Evolutionary conservation across 1,284 basidiomycete species (phyloP).

Genomic region (Ceratobasidium sp.): DNA sequence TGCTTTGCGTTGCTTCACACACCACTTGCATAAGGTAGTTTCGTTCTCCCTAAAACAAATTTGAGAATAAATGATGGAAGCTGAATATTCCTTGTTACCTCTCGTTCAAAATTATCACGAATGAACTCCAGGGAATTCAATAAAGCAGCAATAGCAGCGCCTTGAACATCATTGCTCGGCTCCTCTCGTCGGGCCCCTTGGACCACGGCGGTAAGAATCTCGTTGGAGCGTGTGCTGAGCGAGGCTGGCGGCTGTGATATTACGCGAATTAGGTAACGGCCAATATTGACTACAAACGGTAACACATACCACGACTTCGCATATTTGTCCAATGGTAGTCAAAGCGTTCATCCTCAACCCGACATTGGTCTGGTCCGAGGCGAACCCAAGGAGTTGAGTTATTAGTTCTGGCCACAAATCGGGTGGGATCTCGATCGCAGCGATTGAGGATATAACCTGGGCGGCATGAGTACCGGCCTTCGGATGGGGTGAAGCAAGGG

Average conservation of each 20-base stretch:
- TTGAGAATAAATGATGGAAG: constrained; percentile 20
- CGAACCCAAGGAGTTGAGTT: constrained; percentile 84
- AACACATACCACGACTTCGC: constrained; percentile 87
- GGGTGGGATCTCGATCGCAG: constrained; percentile 87
- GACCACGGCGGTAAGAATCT: constrained; percentile 98
- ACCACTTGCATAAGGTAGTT: constrained; percentile 99
- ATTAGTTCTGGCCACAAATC: constrained; percentile 92
- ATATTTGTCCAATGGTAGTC: constrained; percentile 96
- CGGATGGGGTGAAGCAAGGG: constrained; percentile 74
- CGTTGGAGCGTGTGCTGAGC: constrained; percentile 87
- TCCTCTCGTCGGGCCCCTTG: constrained; percentile 98
- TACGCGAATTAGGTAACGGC: constrained; percentile 42
- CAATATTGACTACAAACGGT: constrained; percentile 32
- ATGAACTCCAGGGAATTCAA: constrained; percentile 98
- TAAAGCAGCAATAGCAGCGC: constrained; percentile 92
- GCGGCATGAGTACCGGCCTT: constrained; percentile 88
- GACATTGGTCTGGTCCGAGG: constrained; percentile 77
- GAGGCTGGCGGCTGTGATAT: constrained; percentile 83
- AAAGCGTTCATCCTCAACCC: constrained; percentile 88
- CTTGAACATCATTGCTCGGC: constrained; percentile 88
- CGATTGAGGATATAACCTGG: constrained; percentile 93
- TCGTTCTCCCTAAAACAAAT: constrained; percentile 78
- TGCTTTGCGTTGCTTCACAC: constrained; percentile 95
- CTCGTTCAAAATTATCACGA: constrained; percentile 95
- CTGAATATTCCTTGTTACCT: constrained; percentile 61